Conservation (phyloP, 306 rosid genomes). For the Castanopsis chinensis region DNA sequence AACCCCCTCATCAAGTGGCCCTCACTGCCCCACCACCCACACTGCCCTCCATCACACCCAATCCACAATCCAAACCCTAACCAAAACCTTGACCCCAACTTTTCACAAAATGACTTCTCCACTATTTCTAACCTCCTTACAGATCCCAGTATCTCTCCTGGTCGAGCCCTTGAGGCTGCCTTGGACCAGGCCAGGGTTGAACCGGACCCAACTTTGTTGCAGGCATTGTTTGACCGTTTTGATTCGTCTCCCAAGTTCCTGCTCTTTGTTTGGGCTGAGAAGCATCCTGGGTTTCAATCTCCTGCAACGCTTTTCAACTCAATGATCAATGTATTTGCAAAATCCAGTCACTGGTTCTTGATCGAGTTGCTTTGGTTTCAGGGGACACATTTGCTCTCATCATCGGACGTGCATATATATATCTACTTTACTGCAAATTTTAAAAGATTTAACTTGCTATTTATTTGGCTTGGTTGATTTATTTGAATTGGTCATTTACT, state of each 20-base stretch:
- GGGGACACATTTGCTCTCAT: constrained; percentile 54
- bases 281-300: constrained; percentile 47
- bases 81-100: neutral
- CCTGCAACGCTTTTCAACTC: constrained; percentile 44
- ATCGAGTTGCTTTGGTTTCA: constrained; percentile 43
- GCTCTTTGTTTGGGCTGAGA: constrained; percentile 70
- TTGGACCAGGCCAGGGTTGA: constrained; percentile 58
- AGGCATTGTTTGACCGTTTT: constrained; percentile 49
- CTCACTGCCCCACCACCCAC: constrained; percentile 19
- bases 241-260: constrained; percentile 68
- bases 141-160: constrained; percentile 45
- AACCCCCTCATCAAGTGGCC: constrained; percentile 59
- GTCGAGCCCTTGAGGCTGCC: constrained; percentile 41
- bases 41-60: neutral
- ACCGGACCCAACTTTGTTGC: constrained; percentile 42
- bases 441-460: neutral
- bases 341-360: constrained; percentile 54
- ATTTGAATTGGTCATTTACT: neutral
- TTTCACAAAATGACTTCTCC: constrained; percentile 39
- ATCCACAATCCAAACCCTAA: constrained; percentile 9
- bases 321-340: constrained; percentile 55
- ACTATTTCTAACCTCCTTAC: constrained; percentile 48
- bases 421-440: no score
- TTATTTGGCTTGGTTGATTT: neutral
- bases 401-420: constrained; percentile 72